Evolutionary conservation across 2,329 filamentous ascomycete species (phyloP), one percentile per base, ranked within the genome.

Genomic region (Aspergillus oerlinghausenensis): DNA sequence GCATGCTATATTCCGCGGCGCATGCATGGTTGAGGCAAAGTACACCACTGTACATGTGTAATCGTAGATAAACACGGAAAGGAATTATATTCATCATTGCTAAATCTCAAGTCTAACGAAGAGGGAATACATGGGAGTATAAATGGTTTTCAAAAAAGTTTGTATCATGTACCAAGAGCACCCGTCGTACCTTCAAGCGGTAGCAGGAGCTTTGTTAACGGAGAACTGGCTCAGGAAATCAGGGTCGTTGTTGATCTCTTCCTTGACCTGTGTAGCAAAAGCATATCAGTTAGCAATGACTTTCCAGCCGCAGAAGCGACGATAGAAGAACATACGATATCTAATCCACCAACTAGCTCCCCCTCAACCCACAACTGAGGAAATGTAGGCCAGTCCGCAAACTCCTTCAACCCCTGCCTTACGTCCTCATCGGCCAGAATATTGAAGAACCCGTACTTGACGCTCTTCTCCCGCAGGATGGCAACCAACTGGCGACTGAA

Each of bases 401-500:
- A 97, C 77, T 94, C 90, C 82, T 99, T 99, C 69, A 99, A 78
- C 0, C 94, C 94, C 77, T 97, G 93, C 59, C 94, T 84, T 50
- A 99, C 94, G 74, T 97, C 93, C 69, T 99, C 93, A 72, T 99
- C 94, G 61, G 94, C 94, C 66, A 99, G 77, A 62, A 99, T 99
- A 73, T 99, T 97, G 81, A 99, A 99, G 81, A 99, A 99, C 21
- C 94, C 94, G 73, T 97, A 99, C 73, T 96, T 91, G 59, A 99
- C 89, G 51, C 88, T 88, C 70, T 91, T 88, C 77, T 97, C 93
- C 52, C 94, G 84, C 67, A 99, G 77, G 49, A 99, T 84, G 26
- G 80, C 86, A 47, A 99, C 94, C 48, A 96, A 79, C 77, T 97
- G 92, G 64, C 93, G 82, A 64, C 90, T 96, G 77, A 99, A 99